These are phyloP conservation scores for Acacia concinna DNA, from an alignment of 331 rosid genomes.

Conservation along the genomic window DNA sequence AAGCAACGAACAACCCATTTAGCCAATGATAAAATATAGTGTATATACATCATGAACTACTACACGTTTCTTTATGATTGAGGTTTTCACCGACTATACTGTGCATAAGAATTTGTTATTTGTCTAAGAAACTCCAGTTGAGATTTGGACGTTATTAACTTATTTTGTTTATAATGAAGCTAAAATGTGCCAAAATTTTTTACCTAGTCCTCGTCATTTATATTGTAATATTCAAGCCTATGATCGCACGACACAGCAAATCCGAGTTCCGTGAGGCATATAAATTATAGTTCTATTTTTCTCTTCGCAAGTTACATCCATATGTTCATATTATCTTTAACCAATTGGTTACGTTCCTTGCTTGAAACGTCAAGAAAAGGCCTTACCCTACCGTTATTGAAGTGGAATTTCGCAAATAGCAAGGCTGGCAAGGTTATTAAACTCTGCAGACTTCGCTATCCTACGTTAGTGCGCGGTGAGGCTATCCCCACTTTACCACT, in stretches of 20 bases:
- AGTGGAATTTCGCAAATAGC: background rate
- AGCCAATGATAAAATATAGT: background rate
- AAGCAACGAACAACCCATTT: background rate
- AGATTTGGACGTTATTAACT: no score
- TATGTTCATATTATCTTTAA: background rate
- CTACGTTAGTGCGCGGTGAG: background rate
- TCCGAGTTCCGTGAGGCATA: background rate
- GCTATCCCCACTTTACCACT: background rate
- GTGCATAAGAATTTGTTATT: no score
- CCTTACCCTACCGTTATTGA: background rate
- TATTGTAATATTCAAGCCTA: no score
- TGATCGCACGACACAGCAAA: background rate
- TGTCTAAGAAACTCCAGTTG: background rate
- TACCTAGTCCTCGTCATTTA: no score
- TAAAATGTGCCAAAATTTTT: no score
- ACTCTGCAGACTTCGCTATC: background rate
- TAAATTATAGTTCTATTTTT: background rate
- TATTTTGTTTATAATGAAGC: no score
- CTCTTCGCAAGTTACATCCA: background rate
- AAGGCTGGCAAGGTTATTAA: background rate
- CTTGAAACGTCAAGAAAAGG: background rate
- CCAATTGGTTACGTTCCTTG: background rate
- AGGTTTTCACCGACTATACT: no score
- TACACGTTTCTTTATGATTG: no score
- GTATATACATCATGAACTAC: no score